Conservation (phyloP, 805 yeast species). For the Ogataea paradorogensis region DNA sequence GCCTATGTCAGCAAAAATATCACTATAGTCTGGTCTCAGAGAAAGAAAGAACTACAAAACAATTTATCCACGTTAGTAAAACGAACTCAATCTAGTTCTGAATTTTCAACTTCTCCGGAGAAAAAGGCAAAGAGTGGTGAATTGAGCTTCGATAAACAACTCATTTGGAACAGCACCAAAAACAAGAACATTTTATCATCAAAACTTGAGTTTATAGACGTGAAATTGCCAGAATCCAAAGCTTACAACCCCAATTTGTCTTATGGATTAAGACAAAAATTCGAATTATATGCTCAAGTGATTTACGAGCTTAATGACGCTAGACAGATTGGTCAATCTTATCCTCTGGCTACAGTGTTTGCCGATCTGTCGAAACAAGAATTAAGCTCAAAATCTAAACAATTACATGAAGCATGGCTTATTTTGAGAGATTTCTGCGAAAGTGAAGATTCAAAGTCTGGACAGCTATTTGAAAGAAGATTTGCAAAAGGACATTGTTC, state of each 20-base stretch:
- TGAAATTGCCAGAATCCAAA: conserved; percentile 20
- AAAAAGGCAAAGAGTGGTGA: conserved; percentile 20
- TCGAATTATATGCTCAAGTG: conserved; percentile 72
- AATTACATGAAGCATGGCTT: conserved; percentile 71
- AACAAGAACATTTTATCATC: conserved; percentile 29
- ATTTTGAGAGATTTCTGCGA: conserved; percentile 52
- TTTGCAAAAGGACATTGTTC: conserved; percentile 32
- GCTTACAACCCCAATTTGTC: conserved; percentile 35
- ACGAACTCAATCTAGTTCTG: conserved; percentile 23
- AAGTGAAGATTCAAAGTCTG: conserved; percentile 33
- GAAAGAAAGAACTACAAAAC: conserved; percentile 70
- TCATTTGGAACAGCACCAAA: conserved; percentile 30
- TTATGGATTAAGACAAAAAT: conserved; percentile 46
- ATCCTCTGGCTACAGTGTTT: conserved; percentile 58
- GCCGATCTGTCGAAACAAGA: conserved; percentile 57
- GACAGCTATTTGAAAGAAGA: conserved; percentile 27
- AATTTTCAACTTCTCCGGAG: conserved; percentile 11
- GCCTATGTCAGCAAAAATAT: conserved; percentile 67
- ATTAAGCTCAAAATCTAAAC: conserved; percentile 63
- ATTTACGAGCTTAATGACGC: conserved; percentile 69
- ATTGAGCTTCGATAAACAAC: conserved; percentile 19
- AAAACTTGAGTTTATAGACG: conserved; percentile 31
- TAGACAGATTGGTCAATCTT: conserved; percentile 50
- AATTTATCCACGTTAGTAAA: conserved; percentile 58
- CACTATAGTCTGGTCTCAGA: conserved; percentile 78